Conservation (phyloP, 1,284 basidiomycete genomes). For the Violaceomyces palustris region DNA sequence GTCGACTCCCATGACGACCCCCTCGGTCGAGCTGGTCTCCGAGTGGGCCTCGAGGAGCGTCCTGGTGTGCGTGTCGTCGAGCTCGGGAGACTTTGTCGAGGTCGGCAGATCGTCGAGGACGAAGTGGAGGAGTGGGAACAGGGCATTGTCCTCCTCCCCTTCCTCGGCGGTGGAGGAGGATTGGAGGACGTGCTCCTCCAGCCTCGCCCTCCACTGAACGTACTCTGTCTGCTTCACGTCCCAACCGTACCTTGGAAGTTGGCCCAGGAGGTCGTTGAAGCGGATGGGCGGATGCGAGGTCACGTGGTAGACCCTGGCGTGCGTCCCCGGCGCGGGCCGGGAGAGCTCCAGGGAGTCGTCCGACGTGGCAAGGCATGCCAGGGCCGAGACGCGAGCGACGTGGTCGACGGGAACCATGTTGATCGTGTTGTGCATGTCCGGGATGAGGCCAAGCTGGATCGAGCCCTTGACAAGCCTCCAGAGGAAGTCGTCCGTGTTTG, state of each 20-base stretch:
- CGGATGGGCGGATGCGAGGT: constrained; percentile 80
- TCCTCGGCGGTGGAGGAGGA: constrained; percentile 5
- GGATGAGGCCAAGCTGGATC: constrained; percentile 87
- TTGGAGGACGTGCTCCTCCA: constrained; percentile 86
- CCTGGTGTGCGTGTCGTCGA: constrained; percentile 80
- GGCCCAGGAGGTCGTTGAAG: constrained; percentile 80
- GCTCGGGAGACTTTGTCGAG: constrained; percentile 85
- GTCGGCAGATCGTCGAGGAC: constrained; percentile 95
- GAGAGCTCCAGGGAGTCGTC: constrained; percentile 6
- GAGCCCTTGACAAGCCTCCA: constrained; percentile 98
- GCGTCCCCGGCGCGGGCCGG: constrained; percentile 58
- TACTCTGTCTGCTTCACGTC: constrained; percentile 75
- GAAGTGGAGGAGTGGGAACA: constrained; percentile 95
- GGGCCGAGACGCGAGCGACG: constrained; percentile 74
- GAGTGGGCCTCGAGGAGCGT: constrained; percentile 61
- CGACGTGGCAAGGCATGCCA: constrained; percentile 37
- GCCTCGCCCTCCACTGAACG: constrained; percentile 79
- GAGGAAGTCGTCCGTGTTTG: constrained; percentile 98
- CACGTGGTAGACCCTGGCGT: constrained; percentile 75
- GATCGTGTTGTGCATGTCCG: constrained; percentile 95
- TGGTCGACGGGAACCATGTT: constrained; percentile 99
- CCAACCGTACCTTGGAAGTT: constrained; percentile 77
- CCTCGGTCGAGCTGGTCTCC: constrained; percentile 50
- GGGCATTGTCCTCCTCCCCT: constrained; percentile 85
- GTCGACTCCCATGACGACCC: constrained; percentile 66